phyloP scores from a whole-genome alignment of 208 protist genomes.

The Wallacemonas sp. region DNA sequence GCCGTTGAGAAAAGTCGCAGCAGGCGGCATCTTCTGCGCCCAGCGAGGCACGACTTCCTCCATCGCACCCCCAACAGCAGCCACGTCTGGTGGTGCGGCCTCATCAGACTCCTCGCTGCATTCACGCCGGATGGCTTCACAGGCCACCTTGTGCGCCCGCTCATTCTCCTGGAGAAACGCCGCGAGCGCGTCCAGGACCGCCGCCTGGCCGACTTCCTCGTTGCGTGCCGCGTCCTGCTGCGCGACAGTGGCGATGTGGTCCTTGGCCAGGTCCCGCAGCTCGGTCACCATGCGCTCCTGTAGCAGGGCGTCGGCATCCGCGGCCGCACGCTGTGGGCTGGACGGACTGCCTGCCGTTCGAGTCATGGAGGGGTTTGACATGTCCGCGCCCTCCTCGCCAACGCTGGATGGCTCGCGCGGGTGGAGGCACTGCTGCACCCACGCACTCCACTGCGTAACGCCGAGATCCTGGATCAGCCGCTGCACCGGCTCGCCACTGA shows the following conservation, averaged over 20 bases:
- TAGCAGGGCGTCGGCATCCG: not conserved
- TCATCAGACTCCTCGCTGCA: conserved; percentile 31
- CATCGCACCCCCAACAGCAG: not conserved
- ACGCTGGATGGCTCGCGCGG: not conserved
- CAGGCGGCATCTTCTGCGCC: conserved; percentile 73
- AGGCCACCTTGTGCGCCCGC: conserved; percentile 73
- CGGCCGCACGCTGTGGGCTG: not conserved
- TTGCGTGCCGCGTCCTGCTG: conserved; percentile 4
- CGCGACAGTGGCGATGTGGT: conserved; percentile 6
- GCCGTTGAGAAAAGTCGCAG: conserved; percentile 72
- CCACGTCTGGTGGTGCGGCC: too few species aligned
- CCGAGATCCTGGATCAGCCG: conserved; percentile 58
- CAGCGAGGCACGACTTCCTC: conserved; percentile 67
- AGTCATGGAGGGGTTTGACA: not conserved
- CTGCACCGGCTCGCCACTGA: conserved; percentile 45
- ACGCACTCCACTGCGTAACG: conserved; percentile 67
- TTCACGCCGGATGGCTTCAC: conserved; percentile 90
- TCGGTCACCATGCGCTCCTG: conserved; percentile 6
- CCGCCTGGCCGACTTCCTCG: not conserved
- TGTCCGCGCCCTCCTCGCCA: not conserved
- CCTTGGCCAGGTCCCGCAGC: conserved; percentile 9
- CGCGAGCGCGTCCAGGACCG: not conserved
- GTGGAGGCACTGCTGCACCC: conserved; percentile 55
- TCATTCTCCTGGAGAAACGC: conserved; percentile 17
- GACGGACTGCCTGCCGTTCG: conserved; percentile 3